phyloP scores from a whole-genome alignment of 2,329 filamentous ascomycete species.

The Chrysoporthe puriensis region DNA sequence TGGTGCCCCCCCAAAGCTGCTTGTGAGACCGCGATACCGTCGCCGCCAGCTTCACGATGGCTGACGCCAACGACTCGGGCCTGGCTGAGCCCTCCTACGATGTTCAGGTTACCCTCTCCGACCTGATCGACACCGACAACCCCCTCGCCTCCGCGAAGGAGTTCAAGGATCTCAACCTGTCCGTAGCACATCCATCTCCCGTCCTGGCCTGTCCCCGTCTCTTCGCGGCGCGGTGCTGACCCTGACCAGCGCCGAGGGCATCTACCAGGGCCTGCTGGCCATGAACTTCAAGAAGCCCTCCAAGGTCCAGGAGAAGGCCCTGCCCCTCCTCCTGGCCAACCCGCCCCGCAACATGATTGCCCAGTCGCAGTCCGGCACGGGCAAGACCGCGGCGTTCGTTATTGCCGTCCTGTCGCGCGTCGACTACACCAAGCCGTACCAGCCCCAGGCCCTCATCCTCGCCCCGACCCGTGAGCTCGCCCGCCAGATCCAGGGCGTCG shows the following conservation, averaged over 20 bases:
- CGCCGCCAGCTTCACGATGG: constrained; percentile 14
- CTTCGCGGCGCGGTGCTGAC: constrained; percentile 31
- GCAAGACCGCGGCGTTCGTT: constrained; percentile 96
- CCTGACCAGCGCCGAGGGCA: constrained; percentile 52
- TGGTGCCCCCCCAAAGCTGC: constrained; percentile 26
- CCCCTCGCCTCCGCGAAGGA: constrained; percentile 83
- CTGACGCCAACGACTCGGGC: constrained; percentile 49
- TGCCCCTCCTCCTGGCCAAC: constrained; percentile 83
- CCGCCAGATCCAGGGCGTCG: constrained; percentile 87
- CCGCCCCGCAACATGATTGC: constrained; percentile 95
- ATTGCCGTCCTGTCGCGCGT: constrained; percentile 88
- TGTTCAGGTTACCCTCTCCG: constrained; percentile 90
- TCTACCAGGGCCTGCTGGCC: constrained; percentile 75
- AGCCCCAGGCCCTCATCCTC: constrained; percentile 85
- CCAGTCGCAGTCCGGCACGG: constrained; percentile 98
- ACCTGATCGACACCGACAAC: constrained; percentile 86
- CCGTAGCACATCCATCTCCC: constrained; percentile 41
- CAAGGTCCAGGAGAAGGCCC: constrained; percentile 94
- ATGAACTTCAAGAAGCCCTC: constrained; percentile 95
- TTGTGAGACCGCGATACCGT: constrained; percentile 13
- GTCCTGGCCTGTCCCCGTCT: constrained; percentile 15
- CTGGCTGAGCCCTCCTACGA: constrained; percentile 77
- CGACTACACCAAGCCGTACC: constrained; percentile 68
- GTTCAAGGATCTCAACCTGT: constrained; percentile 88
- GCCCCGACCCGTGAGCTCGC: constrained; percentile 94